These are phyloP conservation scores for Spinellus fusiger DNA, from an alignment of 192 early-diverging fungal genomes.

Conservation along the genomic window DNA sequence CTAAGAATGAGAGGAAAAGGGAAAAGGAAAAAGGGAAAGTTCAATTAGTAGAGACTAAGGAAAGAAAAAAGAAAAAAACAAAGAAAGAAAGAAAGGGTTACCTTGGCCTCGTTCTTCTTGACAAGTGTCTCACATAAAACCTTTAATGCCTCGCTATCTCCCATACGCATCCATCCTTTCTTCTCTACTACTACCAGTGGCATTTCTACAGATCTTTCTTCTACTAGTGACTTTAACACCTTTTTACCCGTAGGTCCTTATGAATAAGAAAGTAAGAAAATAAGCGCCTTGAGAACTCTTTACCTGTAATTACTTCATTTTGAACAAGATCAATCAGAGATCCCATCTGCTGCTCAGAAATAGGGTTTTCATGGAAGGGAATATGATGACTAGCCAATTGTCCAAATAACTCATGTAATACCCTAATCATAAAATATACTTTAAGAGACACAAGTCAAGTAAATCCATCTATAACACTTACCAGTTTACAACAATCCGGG, in stretches of 20 bases:
- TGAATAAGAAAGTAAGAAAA: background rate
- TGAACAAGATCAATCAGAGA: conserved; percentile 59
- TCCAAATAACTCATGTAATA: conserved; percentile 55
- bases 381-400: conserved; percentile 39
- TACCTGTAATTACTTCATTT: conserved; percentile 49
- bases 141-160: conserved; percentile 35
- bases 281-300: conserved; percentile 16
- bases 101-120: conserved; percentile 35
- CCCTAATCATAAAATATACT: conserved; percentile 40
- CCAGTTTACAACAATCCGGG: conserved; percentile 46
- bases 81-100: background rate
- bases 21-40: conserved; percentile 3
- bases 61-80: background rate
- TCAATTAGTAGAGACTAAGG: background rate
- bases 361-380: conserved; percentile 38
- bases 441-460: conserved; percentile 3
- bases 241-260: conserved; percentile 58
- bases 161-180: conserved; percentile 54
- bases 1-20: conserved; percentile 23
- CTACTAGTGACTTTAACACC: conserved; percentile 63
- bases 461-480: conserved; percentile 12
- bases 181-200: conserved; percentile 54
- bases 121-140: conserved; percentile 41
- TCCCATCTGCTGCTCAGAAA: conserved; percentile 51
- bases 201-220: conserved; percentile 41